A percentile compares a stretch with the other conserved stretches of the same genome.
These are phyloP conservation scores for Capsicum pubescens DNA, from an alignment of 257 asterid species.

Conservation along the genomic window DNA sequence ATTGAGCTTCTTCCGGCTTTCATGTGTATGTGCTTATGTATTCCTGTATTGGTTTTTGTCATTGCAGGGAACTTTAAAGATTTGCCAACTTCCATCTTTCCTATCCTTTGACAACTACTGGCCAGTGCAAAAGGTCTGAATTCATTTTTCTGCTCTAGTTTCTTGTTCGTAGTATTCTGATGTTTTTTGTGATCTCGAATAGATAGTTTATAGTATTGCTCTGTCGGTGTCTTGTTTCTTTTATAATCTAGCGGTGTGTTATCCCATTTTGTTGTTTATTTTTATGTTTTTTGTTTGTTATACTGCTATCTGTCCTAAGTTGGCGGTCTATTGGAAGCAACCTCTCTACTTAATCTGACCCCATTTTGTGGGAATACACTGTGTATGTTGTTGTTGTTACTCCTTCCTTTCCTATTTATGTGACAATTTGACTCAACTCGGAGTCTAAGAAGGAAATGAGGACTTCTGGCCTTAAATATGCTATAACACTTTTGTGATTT, in stretches of 20 bases:
- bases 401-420: not conserved
- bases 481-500: not conserved
- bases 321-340: no score
- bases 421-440: not conserved
- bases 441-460: not conserved
- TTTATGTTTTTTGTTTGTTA: no score
- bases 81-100: slow-evolving; percentile 86
- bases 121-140: slow-evolving; percentile 89
- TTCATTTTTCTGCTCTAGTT: not conserved
- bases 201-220: no score
- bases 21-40: slow-evolving; percentile 11
- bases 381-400: not conserved
- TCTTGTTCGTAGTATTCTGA: no score
- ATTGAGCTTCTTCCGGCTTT: not conserved
- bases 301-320: no score
- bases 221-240: no score
- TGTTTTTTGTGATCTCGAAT: no score
- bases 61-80: slow-evolving; percentile 84
- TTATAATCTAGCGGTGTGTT: no score
- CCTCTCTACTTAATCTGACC: no score
- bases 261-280: no score
- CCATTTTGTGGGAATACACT: no score
- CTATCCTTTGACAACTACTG: slow-evolving; percentile 83
- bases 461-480: not conserved
- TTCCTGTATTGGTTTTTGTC: slow-evolving; percentile 1